Percentiles rank a stretch among this genome's conserved stretches.
These are phyloP conservation scores for Backusella westeae DNA, from an alignment of 192 early-diverging fungal species.

Conservation along the genomic window DNA sequence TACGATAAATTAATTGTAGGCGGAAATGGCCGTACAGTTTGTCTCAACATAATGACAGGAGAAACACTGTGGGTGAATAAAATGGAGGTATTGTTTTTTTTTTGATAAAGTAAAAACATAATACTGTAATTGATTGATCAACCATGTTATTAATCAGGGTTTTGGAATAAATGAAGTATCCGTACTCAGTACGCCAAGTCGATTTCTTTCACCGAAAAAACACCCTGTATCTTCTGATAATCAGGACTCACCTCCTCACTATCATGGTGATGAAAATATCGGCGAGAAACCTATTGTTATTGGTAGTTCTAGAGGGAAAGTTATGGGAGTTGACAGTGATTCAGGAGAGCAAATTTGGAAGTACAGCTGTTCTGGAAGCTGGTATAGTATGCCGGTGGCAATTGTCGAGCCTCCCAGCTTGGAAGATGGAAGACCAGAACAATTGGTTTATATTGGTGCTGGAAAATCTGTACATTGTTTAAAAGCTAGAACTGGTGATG, in stretches of 20 bases:
- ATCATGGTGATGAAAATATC: not conserved
- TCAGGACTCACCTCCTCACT: not conserved
- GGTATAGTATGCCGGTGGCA: slow-evolving; percentile 16
- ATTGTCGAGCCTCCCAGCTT: slow-evolving; percentile 11
- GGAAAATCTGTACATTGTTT: slow-evolving; percentile 21
- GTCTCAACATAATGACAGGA: slow-evolving; percentile 18
- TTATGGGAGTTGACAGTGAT: slow-evolving; percentile 12
- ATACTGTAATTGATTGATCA: too few species aligned
- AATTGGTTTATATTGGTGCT: slow-evolving; percentile 16
- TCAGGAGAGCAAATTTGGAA: slow-evolving; percentile 20
- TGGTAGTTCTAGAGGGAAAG: slow-evolving; percentile 18
- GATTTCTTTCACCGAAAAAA: not conserved
- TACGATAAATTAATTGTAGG: slow-evolving; percentile 11
- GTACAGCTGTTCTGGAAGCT: slow-evolving; percentile 21
- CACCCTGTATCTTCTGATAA: not conserved
- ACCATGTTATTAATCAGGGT: slow-evolving; percentile 3
- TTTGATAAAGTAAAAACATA: not conserved
- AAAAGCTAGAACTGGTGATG: slow-evolving; percentile 1
- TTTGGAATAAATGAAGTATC: slow-evolving; percentile 22
- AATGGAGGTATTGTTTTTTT: slow-evolving; percentile 18
- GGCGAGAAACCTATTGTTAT: not conserved
- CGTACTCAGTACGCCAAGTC: slow-evolving; percentile 16
- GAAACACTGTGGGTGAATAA: slow-evolving; percentile 19
- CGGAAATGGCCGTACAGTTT: slow-evolving; percentile 12
- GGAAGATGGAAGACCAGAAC: not conserved